Evolutionary conservation across 371 early-diverging fungal species (phyloP).

Genomic region (Mucor racemosus): DNA sequence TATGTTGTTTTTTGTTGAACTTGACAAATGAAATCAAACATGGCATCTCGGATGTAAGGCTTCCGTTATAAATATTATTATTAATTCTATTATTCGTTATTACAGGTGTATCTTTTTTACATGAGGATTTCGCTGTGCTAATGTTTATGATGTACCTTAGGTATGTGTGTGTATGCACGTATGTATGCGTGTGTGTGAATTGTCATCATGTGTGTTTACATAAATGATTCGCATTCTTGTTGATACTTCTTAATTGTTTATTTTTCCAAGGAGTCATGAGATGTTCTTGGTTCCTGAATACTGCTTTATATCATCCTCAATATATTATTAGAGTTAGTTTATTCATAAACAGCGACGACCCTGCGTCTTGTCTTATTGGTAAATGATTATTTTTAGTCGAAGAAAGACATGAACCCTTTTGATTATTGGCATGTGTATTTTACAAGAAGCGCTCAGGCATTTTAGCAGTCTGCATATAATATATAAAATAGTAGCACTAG

Average conservation of each 20-base stretch:
- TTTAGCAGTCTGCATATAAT: background rate
- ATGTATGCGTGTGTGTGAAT: background rate
- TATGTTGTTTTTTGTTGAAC: background rate
- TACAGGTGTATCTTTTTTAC: background rate
- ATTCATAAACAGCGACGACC: background rate
- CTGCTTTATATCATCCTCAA: background rate
- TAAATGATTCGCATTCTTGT: background rate
- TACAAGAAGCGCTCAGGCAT: background rate
- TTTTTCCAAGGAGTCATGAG: background rate
- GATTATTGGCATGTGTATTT: background rate
- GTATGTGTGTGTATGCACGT: background rate
- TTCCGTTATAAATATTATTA: background rate
- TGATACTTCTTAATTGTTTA: background rate
- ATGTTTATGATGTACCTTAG: too few species aligned
- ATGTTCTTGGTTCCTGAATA: slow-evolving; percentile 6
- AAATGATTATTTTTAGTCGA: background rate
- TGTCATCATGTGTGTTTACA: background rate
- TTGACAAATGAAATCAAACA: background rate
- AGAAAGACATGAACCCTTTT: background rate
- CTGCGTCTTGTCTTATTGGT: background rate
- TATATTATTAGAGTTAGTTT: background rate
- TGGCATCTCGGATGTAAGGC: background rate
- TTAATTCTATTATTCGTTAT: too few species aligned
- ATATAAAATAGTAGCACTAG: too few species aligned
- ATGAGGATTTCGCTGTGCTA: background rate